phyloP scores from a whole-genome alignment of 148 eudicot species.

The Fagopyrum homotropicum region DNA sequence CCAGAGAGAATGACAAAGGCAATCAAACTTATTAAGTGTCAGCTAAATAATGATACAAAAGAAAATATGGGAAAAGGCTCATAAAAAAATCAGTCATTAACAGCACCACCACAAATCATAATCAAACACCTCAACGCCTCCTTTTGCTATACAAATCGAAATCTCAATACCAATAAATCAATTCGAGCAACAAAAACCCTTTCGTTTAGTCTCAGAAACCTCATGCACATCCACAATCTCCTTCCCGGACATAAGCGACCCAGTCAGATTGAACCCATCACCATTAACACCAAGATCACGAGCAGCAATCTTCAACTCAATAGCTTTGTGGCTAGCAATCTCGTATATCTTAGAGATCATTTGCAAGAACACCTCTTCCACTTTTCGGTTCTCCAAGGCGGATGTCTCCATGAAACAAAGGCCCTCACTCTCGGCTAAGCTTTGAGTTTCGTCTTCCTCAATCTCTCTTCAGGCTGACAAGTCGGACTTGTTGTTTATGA shows the following conservation, averaged over 20 bases:
- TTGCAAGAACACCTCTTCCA: conserved; percentile 7
- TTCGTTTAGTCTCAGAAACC: conserved; percentile 11
- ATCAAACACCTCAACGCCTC: neutral
- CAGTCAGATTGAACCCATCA: neutral
- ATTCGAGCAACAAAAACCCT: conserved; percentile 6
- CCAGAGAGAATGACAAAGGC: neutral
- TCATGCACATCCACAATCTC: conserved; percentile 11
- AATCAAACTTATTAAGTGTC: neutral
- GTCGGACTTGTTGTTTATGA: conserved; percentile 20
- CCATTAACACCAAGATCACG: neutral
- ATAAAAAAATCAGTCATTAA: neutral
- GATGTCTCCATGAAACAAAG: conserved; percentile 17
- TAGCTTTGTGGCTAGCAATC: conserved; percentile 8
- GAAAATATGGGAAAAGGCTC: neutral
- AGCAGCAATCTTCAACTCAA: neutral
- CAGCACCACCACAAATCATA: neutral
- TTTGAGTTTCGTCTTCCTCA: conserved; percentile 6
- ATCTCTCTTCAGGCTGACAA: conserved; percentile 11
- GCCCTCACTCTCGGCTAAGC: conserved; percentile 1
- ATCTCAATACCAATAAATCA: neutral
- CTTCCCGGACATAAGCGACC: neutral
- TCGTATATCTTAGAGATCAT: conserved; percentile 7
- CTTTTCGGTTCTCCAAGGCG: conserved; percentile 4
- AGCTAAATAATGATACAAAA: neutral
- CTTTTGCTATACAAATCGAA: neutral